These are phyloP conservation scores for Lepraria neglecta DNA, from an alignment of 495 filamentous ascomycete genomes.

Conservation along the genomic window DNA sequence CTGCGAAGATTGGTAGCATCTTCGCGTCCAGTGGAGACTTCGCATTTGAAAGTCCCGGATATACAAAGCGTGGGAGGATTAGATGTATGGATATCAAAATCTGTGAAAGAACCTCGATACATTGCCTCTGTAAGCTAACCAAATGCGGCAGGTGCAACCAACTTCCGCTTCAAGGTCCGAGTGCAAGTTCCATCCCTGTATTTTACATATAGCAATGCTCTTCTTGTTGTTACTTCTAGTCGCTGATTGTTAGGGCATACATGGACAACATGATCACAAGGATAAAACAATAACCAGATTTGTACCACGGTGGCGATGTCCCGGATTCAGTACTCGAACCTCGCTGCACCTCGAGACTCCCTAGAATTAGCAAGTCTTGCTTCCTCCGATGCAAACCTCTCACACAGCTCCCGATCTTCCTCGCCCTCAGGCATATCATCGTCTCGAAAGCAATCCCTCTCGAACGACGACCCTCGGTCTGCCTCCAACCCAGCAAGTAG, in stretches of 20 bases:
- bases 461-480: conserved; percentile 74
- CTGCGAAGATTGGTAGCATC: neutral
- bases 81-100: neutral
- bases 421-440: conserved; percentile 83
- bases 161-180: neutral
- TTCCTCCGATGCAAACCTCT: conserved; percentile 59
- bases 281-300: neutral
- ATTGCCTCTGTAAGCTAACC: conserved; percentile 3
- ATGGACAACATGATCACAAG: conserved; percentile 14
- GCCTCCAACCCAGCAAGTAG: conserved; percentile 44
- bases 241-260: neutral
- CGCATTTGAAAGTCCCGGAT: conserved; percentile 3
- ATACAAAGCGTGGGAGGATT: neutral
- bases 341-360: conserved; percentile 68
- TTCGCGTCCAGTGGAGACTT: neutral
- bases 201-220: neutral
- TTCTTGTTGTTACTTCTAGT: neutral
- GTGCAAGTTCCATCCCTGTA: neutral
- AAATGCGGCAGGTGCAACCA: conserved; percentile 6
- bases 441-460: conserved; percentile 83
- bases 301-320: conserved; percentile 23
- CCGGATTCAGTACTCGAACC: conserved; percentile 20
- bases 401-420: conserved; percentile 59
- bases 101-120: conserved; percentile 1
- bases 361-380: conserved; percentile 94